These are phyloP conservation scores for Aquilaria agallochum DNA, from an alignment of 441 rosid species.

Conservation along the genomic window DNA sequence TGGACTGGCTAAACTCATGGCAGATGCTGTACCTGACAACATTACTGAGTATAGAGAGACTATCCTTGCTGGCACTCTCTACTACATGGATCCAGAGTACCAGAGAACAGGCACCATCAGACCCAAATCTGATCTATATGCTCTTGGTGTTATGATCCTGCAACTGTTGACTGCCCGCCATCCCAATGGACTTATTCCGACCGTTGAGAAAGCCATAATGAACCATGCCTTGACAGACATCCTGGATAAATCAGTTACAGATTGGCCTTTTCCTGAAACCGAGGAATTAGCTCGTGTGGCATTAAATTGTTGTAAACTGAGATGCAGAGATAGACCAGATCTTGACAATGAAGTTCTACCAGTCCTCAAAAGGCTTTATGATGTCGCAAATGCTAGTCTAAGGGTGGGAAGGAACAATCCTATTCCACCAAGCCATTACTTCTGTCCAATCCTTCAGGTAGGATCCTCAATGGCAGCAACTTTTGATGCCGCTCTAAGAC, in stretches of 20 bases:
- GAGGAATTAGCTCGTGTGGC: conserved; percentile 67
- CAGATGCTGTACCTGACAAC: conserved; percentile 68
- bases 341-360: conserved; percentile 74
- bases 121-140: conserved; percentile 86
- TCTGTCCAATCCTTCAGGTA: conserved; percentile 85
- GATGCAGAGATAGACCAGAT: conserved; percentile 92
- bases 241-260: conserved; percentile 54
- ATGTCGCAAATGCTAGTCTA: conserved; percentile 43
- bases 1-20: conserved; percentile 71
- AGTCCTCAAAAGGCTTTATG: conserved; percentile 57
- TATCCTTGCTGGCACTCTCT: conserved; percentile 67
- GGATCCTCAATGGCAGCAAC: not conserved
- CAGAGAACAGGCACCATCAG: conserved; percentile 80
- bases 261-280: conserved; percentile 83
- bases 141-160: conserved; percentile 64
- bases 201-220: conserved; percentile 54
- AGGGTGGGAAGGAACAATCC: conserved; percentile 37
- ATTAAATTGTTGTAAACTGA: conserved; percentile 59
- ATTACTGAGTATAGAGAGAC: conserved; percentile 65
- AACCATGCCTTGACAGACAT: conserved; percentile 46
- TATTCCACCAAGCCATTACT: conserved; percentile 69
- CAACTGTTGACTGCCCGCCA: conserved; percentile 58
- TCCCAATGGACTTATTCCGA: conserved; percentile 48
- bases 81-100: conserved; percentile 90
- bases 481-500: not conserved